Base-by-base conservation (phyloP, 2,329 filamentous ascomycete genomes). In the Nemania sp. region DNA sequence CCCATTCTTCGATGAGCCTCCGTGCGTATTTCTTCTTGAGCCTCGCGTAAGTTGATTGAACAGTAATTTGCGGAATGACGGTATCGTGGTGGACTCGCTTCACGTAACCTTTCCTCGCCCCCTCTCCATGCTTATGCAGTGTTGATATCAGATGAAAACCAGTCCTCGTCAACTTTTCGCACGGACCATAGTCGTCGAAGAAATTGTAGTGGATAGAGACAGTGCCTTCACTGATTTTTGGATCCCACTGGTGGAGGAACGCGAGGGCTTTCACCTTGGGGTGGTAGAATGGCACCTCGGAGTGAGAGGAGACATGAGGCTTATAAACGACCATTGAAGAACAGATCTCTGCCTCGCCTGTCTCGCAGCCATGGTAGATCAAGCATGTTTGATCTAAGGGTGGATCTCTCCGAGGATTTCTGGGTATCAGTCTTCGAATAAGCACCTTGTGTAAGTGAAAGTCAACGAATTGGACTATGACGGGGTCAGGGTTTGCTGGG, bases 81-180 rank as follows among this genome's bases (percentile, higher is more conserved):
- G 87, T 80, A 73, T 98, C 93, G 75, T 96, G 93, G 50, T 92
- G 84, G 0, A 94, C 90, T 54, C 90, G 85, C 73, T 97, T 97
- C 62, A 87, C 81, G 74, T 96, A 91, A 59, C 90, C 90, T 21
- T 78, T 76, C 45, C 81, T 78, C 7, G 78, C 79, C 7, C 90
- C 88, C 67, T 88, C 81, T 25, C 89, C 88, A 71, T 94, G 90
- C 74, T 92, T 93, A 77, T 89, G 81, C 39, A 92, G 79, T 18
- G 87, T 84, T 35, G 85, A 78, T 13, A 93, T 79, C 13, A 95
- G 80, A 67, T 88, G 86, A 45, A 88, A 82, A 15, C 87, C 89
- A 2, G 90, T 91, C 42, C 90, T 83, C 7, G 80, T 76, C 46
- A 93, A 79, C 67, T 87, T 88, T 67, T 61, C 42, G 63, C 55